These are phyloP conservation scores for Penicillium atrosanguineum DNA, from an alignment of 495 filamentous ascomycete genomes.

Conservation along the genomic window DNA sequence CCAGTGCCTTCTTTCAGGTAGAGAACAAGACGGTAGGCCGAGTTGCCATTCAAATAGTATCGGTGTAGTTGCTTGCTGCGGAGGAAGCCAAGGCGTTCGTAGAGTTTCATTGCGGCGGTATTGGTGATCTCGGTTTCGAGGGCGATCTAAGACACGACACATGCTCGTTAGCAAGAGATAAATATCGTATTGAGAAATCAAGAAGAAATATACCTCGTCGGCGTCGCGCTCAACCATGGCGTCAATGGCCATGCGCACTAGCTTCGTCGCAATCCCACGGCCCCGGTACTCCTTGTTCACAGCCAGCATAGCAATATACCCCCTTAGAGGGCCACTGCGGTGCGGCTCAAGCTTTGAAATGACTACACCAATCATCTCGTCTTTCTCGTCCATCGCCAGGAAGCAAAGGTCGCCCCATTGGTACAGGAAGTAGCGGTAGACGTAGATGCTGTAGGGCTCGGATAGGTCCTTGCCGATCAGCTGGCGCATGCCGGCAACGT, in stretches of 20 bases:
- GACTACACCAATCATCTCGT: conserved; percentile 78
- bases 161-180: conserved; percentile 7
- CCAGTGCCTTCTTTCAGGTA: conserved; percentile 67
- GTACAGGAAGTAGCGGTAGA: conserved; percentile 97
- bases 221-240: conserved; percentile 81
- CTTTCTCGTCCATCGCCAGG: conserved; percentile 68
- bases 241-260: conserved; percentile 89
- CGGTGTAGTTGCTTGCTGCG: conserved; percentile 90
- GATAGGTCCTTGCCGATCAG: conserved; percentile 96
- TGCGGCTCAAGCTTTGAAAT: conserved; percentile 94
- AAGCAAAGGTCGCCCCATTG: conserved; percentile 97
- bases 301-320: conserved; percentile 98
- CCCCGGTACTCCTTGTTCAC: conserved; percentile 75
- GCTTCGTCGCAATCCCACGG: conserved; percentile 82
- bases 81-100: conserved; percentile 90
- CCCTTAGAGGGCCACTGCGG: conserved; percentile 73
- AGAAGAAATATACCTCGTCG: conserved; percentile 64
- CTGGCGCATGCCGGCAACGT: conserved; percentile 83
- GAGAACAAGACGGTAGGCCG: conserved; percentile 83
- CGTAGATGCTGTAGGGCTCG: conserved; percentile 99
- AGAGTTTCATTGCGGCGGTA: conserved; percentile 84
- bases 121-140: conserved; percentile 98
- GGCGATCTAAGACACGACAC: conserved; percentile 59
- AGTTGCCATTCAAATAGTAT: conserved; percentile 96
- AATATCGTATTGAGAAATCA: neutral